These are phyloP conservation scores for Raffaelea deltoideospora DNA, from an alignment of 2,329 filamentous ascomycete species.

Conservation along the genomic window DNA sequence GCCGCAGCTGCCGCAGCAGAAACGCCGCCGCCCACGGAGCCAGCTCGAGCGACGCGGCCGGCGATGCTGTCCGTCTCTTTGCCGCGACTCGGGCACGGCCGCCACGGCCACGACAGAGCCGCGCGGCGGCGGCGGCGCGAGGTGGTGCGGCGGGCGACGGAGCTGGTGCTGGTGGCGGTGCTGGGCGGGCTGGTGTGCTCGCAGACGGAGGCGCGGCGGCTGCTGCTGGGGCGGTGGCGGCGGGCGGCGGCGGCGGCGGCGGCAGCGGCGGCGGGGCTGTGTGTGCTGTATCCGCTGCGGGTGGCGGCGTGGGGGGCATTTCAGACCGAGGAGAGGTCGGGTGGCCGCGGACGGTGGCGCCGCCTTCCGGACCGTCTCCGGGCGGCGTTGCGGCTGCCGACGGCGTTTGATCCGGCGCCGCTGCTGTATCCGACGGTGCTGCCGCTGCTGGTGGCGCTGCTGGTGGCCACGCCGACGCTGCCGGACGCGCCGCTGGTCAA, in stretches of 20 bases:
- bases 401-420: slow-evolving; percentile 79
- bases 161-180: slow-evolving; percentile 33
- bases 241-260: slow-evolving; percentile 27
- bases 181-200: slow-evolving; percentile 32
- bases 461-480: slow-evolving; percentile 51
- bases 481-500: slow-evolving; percentile 35
- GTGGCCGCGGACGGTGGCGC: too few relatives aligned
- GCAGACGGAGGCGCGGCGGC: slow-evolving; percentile 29
- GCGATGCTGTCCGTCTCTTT: too few relatives aligned
- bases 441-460: slow-evolving; percentile 61
- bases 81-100: slow-evolving; percentile 10
- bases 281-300: slow-evolving; percentile 43
- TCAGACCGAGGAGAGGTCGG: too few relatives aligned
- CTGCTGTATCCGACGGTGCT: slow-evolving; percentile 73
- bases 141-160: slow-evolving; percentile 34
- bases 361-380: too few relatives aligned
- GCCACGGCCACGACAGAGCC: slow-evolving; percentile 12
- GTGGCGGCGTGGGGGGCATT: slow-evolving; percentile 32
- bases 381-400: too few relatives aligned
- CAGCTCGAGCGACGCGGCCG: too few relatives aligned
- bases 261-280: slow-evolving; percentile 22
- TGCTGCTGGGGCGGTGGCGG: slow-evolving; percentile 30
- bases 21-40: slow-evolving; percentile 4
- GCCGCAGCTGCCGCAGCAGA: not conserved
- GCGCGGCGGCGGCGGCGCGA: slow-evolving; percentile 32